phyloP scores from a whole-genome alignment of 352 stramenopile species.

The Phytophthora multivora region DNA sequence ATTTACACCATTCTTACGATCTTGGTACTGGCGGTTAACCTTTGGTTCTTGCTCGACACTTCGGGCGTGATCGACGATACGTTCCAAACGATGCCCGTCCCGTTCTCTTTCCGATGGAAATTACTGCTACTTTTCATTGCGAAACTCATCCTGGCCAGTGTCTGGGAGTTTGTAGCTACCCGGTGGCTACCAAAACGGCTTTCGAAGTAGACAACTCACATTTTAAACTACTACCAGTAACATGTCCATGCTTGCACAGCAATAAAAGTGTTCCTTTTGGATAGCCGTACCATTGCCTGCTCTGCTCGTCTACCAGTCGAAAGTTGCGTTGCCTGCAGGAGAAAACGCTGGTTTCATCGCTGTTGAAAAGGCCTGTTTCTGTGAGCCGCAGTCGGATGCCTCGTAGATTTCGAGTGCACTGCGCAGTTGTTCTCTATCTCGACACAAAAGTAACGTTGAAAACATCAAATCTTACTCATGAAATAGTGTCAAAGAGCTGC shows the following conservation, averaged over 20 bases:
- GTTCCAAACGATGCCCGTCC: slow-evolving; percentile 57
- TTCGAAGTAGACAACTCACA: not conserved
- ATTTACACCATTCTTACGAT: slow-evolving; percentile 39
- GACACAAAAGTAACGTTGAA: no score
- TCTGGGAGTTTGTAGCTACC: slow-evolving; percentile 38
- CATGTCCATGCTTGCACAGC: no score
- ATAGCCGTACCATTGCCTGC: no score
- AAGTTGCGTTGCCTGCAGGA: slow-evolving; percentile 16
- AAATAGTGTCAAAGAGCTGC: not conserved
- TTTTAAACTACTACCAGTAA: no score
- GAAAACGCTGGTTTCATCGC: slow-evolving; percentile 39
- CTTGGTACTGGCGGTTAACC: slow-evolving; percentile 38
- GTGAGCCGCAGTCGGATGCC: slow-evolving; percentile 38
- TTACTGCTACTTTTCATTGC: slow-evolving; percentile 52
- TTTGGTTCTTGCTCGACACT: slow-evolving; percentile 59
- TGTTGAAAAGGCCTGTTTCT: slow-evolving; percentile 41
- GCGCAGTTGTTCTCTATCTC: slow-evolving; percentile 40
- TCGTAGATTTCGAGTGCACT: slow-evolving; percentile 55
- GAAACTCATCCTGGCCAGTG: slow-evolving; percentile 26
- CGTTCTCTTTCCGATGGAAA: slow-evolving; percentile 39
- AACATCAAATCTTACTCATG: not conserved
- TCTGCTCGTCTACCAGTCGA: slow-evolving; percentile 18
- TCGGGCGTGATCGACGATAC: slow-evolving; percentile 36
- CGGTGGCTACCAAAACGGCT: slow-evolving; percentile 21
- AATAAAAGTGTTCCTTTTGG: no score